Conservation (phyloP, 2,329 filamentous ascomycete genomes). For the Penicillium digitatum region DNA sequence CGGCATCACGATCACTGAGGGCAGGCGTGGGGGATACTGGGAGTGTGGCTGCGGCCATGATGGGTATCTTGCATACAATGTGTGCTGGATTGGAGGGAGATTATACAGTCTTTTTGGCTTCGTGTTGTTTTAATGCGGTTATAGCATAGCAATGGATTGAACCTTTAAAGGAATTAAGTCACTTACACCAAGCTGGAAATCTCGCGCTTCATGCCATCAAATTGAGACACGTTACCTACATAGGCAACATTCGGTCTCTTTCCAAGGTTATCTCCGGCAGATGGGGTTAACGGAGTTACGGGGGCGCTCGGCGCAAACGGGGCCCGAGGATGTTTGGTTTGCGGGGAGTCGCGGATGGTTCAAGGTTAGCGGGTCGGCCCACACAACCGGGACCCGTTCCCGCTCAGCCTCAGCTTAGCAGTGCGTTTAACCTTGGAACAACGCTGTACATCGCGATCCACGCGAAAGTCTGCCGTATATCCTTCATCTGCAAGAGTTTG, state of each 20-base stretch:
- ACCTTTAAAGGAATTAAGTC: background rate
- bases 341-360: background rate
- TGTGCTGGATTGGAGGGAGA: background rate
- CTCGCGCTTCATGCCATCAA: background rate
- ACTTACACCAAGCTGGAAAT: background rate
- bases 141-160: background rate
- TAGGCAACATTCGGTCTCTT: background rate
- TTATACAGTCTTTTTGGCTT: background rate
- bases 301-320: background rate
- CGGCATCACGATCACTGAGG: conserved; percentile 29
- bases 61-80: background rate
- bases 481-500: too few species aligned
- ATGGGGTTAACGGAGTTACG: background rate
- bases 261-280: background rate
- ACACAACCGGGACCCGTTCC: background rate
- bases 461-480: too few species aligned
- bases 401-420: background rate
- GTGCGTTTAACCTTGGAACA: background rate
- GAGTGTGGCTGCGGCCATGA: background rate
- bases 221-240: background rate
- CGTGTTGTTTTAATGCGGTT: background rate
- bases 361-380: background rate
- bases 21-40: background rate
- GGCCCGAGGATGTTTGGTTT: background rate
- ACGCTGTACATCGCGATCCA: too few species aligned